These are phyloP conservation scores for Lachancea cidri DNA, from an alignment of 805 yeast genomes.

Conservation along the genomic window DNA sequence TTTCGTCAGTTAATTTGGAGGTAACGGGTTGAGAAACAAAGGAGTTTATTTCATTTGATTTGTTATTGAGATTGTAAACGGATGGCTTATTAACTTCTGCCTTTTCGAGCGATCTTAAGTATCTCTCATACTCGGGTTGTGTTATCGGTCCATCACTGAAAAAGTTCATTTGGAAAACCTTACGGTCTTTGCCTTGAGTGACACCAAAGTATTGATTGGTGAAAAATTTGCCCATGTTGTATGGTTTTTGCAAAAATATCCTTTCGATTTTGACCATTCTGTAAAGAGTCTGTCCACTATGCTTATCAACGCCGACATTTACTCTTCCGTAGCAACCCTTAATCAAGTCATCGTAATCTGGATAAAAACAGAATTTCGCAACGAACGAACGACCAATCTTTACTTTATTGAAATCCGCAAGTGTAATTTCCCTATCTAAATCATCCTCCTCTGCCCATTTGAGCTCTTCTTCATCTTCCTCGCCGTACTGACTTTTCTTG, in stretches of 20 bases:
- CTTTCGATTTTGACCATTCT: slow-evolving; percentile 79
- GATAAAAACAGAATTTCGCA: slow-evolving; percentile 72
- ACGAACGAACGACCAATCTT: slow-evolving; percentile 75
- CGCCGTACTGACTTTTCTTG: slow-evolving; percentile 30
- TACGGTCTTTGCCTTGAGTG: slow-evolving; percentile 76
- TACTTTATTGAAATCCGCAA: slow-evolving; percentile 64
- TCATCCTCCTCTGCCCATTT: slow-evolving; percentile 44
- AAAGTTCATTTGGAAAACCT: slow-evolving; percentile 68
- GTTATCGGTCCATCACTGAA: slow-evolving; percentile 76
- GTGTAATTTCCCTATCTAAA: slow-evolving; percentile 42
- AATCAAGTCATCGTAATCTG: slow-evolving; percentile 67
- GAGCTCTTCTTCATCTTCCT: slow-evolving; percentile 43
- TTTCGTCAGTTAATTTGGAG: slow-evolving; percentile 67
- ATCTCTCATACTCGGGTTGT: slow-evolving; percentile 67
- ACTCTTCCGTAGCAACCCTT: slow-evolving; percentile 77
- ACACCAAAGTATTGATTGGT: slow-evolving; percentile 62
- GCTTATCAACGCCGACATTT: slow-evolving; percentile 67
- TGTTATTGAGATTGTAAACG: slow-evolving; percentile 56
- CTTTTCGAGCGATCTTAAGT: slow-evolving; percentile 53
- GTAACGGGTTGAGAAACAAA: slow-evolving; percentile 66
- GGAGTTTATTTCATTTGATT: slow-evolving; percentile 53
- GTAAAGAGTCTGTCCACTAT: slow-evolving; percentile 60
- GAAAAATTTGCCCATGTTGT: slow-evolving; percentile 43
- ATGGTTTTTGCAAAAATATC: slow-evolving; percentile 49
- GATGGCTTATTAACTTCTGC: slow-evolving; percentile 51